Conservation (phyloP, 257 asterid genomes). For the Fraxinus quadrangulata region DNA sequence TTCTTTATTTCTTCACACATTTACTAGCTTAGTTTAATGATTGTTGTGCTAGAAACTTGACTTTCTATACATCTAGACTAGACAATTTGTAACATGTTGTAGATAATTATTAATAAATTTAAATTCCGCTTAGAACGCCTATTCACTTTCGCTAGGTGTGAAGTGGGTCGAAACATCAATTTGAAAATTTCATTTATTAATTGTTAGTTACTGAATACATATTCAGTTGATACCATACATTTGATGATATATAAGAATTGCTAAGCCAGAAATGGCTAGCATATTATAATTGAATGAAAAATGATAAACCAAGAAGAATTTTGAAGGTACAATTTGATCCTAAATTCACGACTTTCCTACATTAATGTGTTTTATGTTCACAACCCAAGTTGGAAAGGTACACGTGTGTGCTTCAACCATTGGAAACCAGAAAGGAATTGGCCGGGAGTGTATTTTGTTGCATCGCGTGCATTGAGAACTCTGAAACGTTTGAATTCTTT, state of each 20-base stretch:
- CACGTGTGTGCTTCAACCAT: not conserved
- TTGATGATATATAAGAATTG: not conserved
- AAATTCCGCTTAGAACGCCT: too few relatives aligned
- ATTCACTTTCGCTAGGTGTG: too few relatives aligned
- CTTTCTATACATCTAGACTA: too few relatives aligned
- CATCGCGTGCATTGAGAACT: slow-evolving; percentile 29
- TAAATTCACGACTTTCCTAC: not conserved
- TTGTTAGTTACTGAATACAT: not conserved
- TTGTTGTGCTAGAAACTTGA: too few relatives aligned
- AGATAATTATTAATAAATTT: too few relatives aligned
- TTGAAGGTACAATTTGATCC: not conserved
- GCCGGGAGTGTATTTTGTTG: slow-evolving; percentile 10
- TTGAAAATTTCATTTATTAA: too few relatives aligned
- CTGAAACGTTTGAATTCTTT: slow-evolving; percentile 25
- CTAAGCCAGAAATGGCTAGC: not conserved
- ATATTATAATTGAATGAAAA: not conserved
- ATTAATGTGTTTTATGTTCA: not conserved
- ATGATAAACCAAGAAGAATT: not conserved
- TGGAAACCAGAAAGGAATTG: slow-evolving; percentile 1
- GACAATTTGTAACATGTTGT: too few relatives aligned
- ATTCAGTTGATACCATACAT: not conserved
- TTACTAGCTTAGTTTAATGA: too few relatives aligned
- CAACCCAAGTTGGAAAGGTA: slow-evolving; percentile 5
- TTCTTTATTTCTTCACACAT: too few relatives aligned
- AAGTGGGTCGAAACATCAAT: too few relatives aligned